Base-by-base conservation (phyloP, 345 rosid genomes). In the Carallia pectinifolia region DNA sequence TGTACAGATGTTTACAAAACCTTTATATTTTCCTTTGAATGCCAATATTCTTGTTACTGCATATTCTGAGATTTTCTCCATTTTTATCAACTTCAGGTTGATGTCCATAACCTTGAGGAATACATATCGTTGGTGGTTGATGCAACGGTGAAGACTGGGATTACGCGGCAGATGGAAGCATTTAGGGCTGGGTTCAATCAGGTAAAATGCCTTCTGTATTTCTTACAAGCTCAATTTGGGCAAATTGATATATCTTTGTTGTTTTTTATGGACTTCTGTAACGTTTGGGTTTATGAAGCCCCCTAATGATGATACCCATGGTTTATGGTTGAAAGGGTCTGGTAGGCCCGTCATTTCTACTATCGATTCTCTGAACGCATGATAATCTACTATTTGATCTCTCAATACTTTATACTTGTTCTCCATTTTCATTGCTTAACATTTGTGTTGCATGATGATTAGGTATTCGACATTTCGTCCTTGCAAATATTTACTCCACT, bases 111-210 rank as follows among this genome's bases (percentile, higher is more conserved):
- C 81, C 85, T 92, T 75, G 99, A 96, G 72, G 97, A 92, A 63
- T 96, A 90, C 77, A 83, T 96, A 67, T 81, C 88, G 36, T 78
- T 86, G 81, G 95, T 89, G 6, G 97, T 92, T 73, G 96, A 96
- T 82, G 95, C 99, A 53, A 90, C 95, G 71, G 90, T 96, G 67
- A 92, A 85, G 84, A 74, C 85, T 2, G 99, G 99, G 69, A 88
- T 92, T 17, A 23, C 78, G 71, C 83, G 91, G 59, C 99, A 96
- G 80, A 65, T 90, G 64, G 98, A 96, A 66, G 99, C 99, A 65
- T 92, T 96, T 76, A 84, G 88, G 76, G 89, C 91, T 30, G 99
- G 99, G 50, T 96, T 96, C 76, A 92, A 90, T 82, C 99, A 96
- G 97, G 99, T 90, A 19, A 59, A 67, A n/a, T 54, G 31, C 34